phyloP scores from a whole-genome alignment of 208 protist species.

The Acanthamoeba triangularis region DNA sequence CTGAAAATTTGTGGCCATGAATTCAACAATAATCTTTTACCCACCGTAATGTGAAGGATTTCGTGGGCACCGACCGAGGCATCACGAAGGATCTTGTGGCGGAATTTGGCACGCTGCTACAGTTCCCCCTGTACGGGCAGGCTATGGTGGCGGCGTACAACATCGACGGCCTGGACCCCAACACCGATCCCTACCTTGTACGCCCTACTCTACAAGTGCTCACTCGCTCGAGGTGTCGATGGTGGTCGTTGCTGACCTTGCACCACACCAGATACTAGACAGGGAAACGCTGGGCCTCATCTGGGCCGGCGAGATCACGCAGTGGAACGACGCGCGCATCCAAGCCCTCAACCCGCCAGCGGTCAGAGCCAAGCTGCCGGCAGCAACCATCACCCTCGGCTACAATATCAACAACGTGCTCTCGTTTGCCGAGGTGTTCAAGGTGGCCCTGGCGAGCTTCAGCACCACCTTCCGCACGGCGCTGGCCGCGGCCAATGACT shows the following conservation, averaged over 20 bases:
- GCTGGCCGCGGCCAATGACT: neutral
- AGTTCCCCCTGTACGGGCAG: neutral
- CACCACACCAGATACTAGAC: conserved; percentile 43
- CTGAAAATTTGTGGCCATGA: no score
- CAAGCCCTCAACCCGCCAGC: neutral
- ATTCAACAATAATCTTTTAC: no score
- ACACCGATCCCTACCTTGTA: neutral
- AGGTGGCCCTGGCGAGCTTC: neutral
- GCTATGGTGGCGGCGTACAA: conserved; percentile 15
- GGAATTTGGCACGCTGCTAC: neutral
- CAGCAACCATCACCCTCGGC: neutral
- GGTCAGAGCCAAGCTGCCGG: conserved; percentile 30
- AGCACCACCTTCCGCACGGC: neutral
- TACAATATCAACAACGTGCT: conserved; percentile 2
- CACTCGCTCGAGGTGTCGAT: no score
- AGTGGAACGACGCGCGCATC: conserved; percentile 37
- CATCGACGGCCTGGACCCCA: neutral
- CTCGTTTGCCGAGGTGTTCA: neutral
- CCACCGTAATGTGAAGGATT: neutral
- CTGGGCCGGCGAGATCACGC: conserved; percentile 19
- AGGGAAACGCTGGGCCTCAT: conserved; percentile 48
- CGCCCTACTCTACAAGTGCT: no score
- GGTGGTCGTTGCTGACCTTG: no score
- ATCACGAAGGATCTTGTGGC: neutral
- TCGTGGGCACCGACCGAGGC: neutral